Percentiles rank a stretch among this genome's conserved stretches.
Evolutionary conservation across 2,329 filamentous ascomycete genomes (phyloP).

Genomic region (Penicillium sp.): DNA sequence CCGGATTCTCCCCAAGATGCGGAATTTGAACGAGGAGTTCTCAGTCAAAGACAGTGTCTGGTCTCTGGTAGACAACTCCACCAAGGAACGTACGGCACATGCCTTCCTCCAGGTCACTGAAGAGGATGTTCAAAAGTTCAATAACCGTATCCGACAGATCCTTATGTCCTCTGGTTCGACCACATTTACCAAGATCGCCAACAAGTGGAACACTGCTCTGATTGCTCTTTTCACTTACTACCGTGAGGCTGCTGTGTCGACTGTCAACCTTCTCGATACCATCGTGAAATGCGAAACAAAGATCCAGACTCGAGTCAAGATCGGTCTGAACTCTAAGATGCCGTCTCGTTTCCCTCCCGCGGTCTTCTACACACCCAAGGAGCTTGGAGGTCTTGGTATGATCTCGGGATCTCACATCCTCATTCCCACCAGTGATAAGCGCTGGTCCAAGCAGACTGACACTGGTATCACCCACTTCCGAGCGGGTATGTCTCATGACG

Average conservation of each 20-base stretch:
- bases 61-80: constrained; percentile 94
- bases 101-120: constrained; percentile 97
- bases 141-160: constrained; percentile 97
- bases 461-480: constrained; percentile 96
- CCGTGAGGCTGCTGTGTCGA: constrained; percentile 93
- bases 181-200: constrained; percentile 99
- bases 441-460: constrained; percentile 98
- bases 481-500: constrained; percentile 95
- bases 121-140: constrained; percentile 98
- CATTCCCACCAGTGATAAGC: constrained; percentile 95
- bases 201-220: constrained; percentile 98
- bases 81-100: constrained; percentile 94
- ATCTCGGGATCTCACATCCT: constrained; percentile 98
- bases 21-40: constrained; percentile 95
- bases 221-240: constrained; percentile 99
- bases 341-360: constrained; percentile 96
- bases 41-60: constrained; percentile 97
- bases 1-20: constrained; percentile 88
- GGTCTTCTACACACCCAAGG: constrained; percentile 98
- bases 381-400: constrained; percentile 95
- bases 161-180: constrained; percentile 99
- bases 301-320: constrained; percentile 98
- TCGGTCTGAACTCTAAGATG: constrained; percentile 99
- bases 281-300: constrained; percentile 99
- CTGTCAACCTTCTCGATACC: constrained; percentile 87